Conservation (phyloP, 2,329 filamentous ascomycete species). For the Clonostachys sp. region DNA sequence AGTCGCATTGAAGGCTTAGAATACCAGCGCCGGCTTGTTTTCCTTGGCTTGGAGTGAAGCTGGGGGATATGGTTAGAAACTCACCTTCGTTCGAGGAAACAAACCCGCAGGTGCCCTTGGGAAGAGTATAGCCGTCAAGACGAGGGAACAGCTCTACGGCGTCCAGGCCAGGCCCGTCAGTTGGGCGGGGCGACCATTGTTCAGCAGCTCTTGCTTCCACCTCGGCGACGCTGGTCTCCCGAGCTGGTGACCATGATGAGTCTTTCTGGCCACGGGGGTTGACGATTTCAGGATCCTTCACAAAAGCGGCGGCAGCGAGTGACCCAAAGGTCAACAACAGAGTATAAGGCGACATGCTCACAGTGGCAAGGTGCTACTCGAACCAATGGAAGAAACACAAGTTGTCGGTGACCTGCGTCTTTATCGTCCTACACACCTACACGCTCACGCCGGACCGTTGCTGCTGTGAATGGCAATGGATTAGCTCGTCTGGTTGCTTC, state of each 20-base stretch:
- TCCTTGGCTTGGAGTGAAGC: not conserved
- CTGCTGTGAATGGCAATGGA: no score
- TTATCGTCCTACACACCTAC: no score
- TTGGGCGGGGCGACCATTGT: conserved; percentile 23
- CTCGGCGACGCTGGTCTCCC: not conserved
- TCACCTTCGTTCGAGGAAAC: conserved; percentile 17
- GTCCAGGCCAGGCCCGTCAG: conserved; percentile 17
- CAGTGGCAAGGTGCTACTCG: not conserved
- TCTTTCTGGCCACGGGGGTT: not conserved
- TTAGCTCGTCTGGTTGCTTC: no score
- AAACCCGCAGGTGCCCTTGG: conserved; percentile 22
- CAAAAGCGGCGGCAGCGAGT: conserved; percentile 14
- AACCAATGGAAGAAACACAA: no score
- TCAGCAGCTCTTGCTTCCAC: conserved; percentile 14
- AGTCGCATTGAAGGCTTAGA: not conserved
- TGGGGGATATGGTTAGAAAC: conserved; percentile 5
- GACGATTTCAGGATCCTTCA: not conserved
- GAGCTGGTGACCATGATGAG: conserved; percentile 3
- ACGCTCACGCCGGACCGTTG: no score
- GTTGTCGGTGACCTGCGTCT: no score
- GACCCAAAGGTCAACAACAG: conserved; percentile 9
- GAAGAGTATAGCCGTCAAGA: conserved; percentile 17
- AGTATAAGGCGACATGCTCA: not conserved
- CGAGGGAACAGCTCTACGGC: conserved; percentile 19
- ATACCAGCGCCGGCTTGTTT: no score